phyloP scores from a whole-genome alignment of 371 early-diverging fungal species.

The Chytridium lagenaria region DNA sequence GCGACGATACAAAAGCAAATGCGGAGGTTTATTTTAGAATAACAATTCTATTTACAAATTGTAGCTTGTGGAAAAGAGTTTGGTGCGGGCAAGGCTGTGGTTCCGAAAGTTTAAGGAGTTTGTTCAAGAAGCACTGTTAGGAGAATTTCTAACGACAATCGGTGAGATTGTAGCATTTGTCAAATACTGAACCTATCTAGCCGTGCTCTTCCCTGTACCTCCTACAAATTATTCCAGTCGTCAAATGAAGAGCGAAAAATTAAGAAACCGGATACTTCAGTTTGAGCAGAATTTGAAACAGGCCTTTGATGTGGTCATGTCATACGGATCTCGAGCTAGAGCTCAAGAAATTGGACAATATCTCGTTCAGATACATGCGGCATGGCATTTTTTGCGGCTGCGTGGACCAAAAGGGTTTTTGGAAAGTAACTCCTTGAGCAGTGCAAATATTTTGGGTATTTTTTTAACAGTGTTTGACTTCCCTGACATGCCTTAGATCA shows the following conservation, averaged over 20 bases:
- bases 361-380: not conserved
- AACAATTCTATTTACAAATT: too few relatives aligned
- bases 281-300: not conserved
- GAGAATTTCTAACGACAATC: not conserved
- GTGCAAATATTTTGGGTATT: not conserved
- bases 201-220: not conserved
- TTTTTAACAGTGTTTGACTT: not conserved
- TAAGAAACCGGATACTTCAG: not conserved
- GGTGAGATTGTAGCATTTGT: not conserved
- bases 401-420: not conserved
- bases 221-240: not conserved
- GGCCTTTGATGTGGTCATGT: not conserved
- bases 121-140: not conserved
- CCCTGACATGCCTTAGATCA: not conserved
- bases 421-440: not conserved
- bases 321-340: not conserved
- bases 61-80: not conserved
- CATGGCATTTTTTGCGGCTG: not conserved
- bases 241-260: not conserved
- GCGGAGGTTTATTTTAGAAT: too few relatives aligned
- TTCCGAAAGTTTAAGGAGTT: not conserved
- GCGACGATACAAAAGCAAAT: too few relatives aligned
- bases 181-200: too few relatives aligned
- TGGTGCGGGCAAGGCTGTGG: not conserved
- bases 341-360: not conserved